A percentile compares a stretch with the other conserved stretches of the same genome.
Evolutionary conservation across 345 rosid species (phyloP).

Genomic region (Gossypium turneri): DNA sequence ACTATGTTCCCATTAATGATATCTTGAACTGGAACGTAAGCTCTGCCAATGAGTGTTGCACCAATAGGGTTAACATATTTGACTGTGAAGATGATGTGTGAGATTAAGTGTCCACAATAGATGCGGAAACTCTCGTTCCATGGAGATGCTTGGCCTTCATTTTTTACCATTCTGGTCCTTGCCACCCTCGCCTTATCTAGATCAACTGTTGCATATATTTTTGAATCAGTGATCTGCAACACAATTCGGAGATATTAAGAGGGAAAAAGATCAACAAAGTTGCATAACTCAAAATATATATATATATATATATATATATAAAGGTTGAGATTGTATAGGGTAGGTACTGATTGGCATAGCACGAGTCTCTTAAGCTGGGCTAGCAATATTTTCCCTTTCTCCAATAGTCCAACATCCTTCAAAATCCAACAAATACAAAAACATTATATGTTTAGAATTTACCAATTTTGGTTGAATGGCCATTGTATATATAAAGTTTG

Average conservation of each 20-base stretch:
- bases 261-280: neutral
- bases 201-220: slow-evolving; percentile 16
- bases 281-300: neutral
- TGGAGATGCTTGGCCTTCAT: neutral
- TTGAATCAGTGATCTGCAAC: neutral
- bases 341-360: slow-evolving; percentile 12
- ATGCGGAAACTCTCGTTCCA: slow-evolving; percentile 13
- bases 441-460: neutral
- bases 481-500: no score
- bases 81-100: slow-evolving; percentile 15
- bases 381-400: neutral
- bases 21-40: slow-evolving; percentile 10
- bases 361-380: slow-evolving; percentile 3
- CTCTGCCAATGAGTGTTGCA: slow-evolving; percentile 15
- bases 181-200: slow-evolving; percentile 14
- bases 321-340: neutral
- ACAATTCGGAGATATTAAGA: neutral
- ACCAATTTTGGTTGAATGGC: neutral
- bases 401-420: neutral
- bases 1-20: neutral
- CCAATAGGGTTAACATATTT: slow-evolving; percentile 1
- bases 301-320: neutral
- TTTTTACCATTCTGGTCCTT: slow-evolving; percentile 5
- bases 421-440: neutral
- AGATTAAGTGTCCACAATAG: slow-evolving; percentile 12